Evolutionary conservation across 306 rosid species (phyloP), one percentile per base, ranked within the genome.

Genomic region (Dicorynia guianensis): DNA sequence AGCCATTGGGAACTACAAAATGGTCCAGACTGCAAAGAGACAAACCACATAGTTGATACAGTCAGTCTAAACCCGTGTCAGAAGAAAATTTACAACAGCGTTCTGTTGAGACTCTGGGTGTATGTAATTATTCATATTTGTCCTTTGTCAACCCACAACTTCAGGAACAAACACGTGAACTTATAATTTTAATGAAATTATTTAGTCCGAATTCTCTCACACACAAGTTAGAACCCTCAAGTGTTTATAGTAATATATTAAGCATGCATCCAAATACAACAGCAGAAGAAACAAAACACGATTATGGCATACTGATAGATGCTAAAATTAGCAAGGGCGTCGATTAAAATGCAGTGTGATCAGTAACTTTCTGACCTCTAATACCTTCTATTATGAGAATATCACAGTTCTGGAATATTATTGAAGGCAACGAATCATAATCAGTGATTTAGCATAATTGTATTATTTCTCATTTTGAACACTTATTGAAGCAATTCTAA

Each of bases 101-200:
- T 6, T 36, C 30, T 11, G 2, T 25, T 25, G 13, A 33, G 64
- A 69, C 57, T 60, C 38, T 71, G 30, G 30, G 76, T 38, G 44
- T 61, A 52, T 63, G 50, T 42, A 64, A 64, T 76, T 65, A 71
- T 71, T 71, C 49, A 48, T n/a, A n/a, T 54, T 62, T 70, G 71
- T 77, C 65, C 5, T 44, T 38, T 17, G 64, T 71, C 57, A 63
- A 64, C 71, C 82, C 75, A 36, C 59, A 71, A 48, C 33, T 14
- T 50, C 49, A 44, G 75, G 75, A 72, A 25, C 77, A 62, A 78
- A 35, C 81, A 77, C 56, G 76, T 82, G 84, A 75, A 43, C 19
- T 9, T 62, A 19, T 52, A 17, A 49, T n/a, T n/a, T 79, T 40
- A 57, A 49, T 44, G 30, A 14, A 20, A 25, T 17, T 42, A 5